Evolutionary conservation across 2,329 filamentous ascomycete genomes (phyloP), one percentile per base, ranked within the genome.

Genomic region (Cadophora sp.): DNA sequence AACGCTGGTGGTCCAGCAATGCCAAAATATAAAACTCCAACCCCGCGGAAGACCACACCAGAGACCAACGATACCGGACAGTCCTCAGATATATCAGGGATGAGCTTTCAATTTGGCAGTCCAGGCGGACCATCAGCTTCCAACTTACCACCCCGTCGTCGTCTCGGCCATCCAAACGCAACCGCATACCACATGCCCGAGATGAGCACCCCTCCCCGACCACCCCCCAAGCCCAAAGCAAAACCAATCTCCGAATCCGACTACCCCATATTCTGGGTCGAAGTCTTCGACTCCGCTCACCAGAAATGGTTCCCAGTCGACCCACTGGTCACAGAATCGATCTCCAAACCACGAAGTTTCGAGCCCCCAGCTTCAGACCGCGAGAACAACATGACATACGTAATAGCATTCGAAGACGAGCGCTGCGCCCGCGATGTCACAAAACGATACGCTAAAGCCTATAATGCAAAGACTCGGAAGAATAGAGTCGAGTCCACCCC

Each of bases 231-330:
- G 76, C 71, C 72, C 73, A 74, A 79, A 76, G 27, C 74, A 71
- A 61, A 80, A 76, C 80, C 76, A 16, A 85, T 91, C 13, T 84
- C 84, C 27, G 92, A 95, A 75, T 94, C 93, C 0, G 79, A 87
- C 0, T 92, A 90, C 74, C 96, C 96, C 0, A 85, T 98, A 3
- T 98, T 94, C 76, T 99, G 96, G 96, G 90, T 97, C 0, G 96
- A 99, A 80, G 90, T 93, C 3, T 92, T 97, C 71, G 94, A 97
- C 70, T 83, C 89, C 62, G 91, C 91, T 0, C 88, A 93, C 70
- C 92, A 97, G 76, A 97, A 93, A 81, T 99, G 96, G 96, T 87
- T 97, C 64, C 86, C 93, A 0, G 87, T 96, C 45, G 96, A 99
- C 76, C 89, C 94, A 0, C 79, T 97, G 0, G 93, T 96, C 1